Evolutionary conservation across 495 filamentous ascomycete species (phyloP).

Genomic region (Darksidea phi): DNA sequence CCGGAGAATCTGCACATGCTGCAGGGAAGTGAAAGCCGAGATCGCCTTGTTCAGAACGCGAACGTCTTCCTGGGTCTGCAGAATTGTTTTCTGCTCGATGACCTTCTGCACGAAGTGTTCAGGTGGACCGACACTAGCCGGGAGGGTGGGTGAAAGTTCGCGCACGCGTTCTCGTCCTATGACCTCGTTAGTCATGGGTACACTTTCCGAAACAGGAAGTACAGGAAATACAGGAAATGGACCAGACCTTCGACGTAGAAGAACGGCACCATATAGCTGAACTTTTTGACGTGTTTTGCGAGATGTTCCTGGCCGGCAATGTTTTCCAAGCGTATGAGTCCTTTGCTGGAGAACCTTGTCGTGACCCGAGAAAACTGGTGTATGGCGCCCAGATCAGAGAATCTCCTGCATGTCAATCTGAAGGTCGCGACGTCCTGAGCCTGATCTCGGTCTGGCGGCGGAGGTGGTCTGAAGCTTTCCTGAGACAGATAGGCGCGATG

Average conservation of each 20-base stretch:
- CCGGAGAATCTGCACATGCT: slow-evolving; percentile 65
- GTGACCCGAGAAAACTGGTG: slow-evolving; percentile 61
- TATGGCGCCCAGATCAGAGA: slow-evolving; percentile 60
- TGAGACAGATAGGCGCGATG: slow-evolving; percentile 54
- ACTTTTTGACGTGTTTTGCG: slow-evolving; percentile 61
- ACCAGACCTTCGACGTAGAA: slow-evolving; percentile 55
- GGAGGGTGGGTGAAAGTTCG: slow-evolving; percentile 38
- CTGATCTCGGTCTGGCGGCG: slow-evolving; percentile 46
- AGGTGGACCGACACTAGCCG: slow-evolving; percentile 35
- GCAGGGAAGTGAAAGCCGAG: slow-evolving; percentile 57
- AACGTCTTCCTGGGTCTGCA: slow-evolving; percentile 45
- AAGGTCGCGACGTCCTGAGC: slow-evolving; percentile 51
- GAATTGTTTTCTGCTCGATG: slow-evolving; percentile 47
- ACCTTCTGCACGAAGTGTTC: slow-evolving; percentile 47
- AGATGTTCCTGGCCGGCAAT: slow-evolving; percentile 52
- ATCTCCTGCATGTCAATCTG: slow-evolving; percentile 60
- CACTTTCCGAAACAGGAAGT: slow-evolving; percentile 17
- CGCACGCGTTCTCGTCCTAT: slow-evolving; percentile 42
- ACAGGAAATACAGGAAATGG: no score
- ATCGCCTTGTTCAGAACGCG: slow-evolving; percentile 57
- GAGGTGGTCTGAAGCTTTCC: slow-evolving; percentile 54
- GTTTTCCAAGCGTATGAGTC: slow-evolving; percentile 56
- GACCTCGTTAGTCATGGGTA: slow-evolving; percentile 29
- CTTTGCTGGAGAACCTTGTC: slow-evolving; percentile 59
- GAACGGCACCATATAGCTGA: slow-evolving; percentile 70